Base-by-base conservation (phyloP, 257 asterid genomes). In the Solanum lignicaule region DNA sequence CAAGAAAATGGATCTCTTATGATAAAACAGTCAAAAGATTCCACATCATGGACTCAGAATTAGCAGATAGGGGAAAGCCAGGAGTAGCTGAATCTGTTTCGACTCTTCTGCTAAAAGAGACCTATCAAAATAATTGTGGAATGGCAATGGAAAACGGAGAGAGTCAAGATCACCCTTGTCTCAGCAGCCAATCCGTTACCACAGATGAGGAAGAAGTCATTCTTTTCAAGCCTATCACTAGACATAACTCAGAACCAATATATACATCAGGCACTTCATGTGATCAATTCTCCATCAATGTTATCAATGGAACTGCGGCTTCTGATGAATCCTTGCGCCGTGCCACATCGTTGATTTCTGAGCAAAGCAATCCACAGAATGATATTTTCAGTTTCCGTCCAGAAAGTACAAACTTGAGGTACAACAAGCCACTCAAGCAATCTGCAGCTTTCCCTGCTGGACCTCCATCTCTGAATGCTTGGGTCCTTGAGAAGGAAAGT, bases 381-480 rank as follows among this genome's bases (percentile, higher is more conserved):
- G 96, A 91, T 60, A 89, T 94, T 3, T 90, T 92, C 35, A 89
- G 88, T 41, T 89, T 88, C 52, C 52, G 48, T 15, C 46, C 92
- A 3, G 91, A 89, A 66, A 75, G 86, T 81, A 12, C 66, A 12
- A 86, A 84, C 48, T 16, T 72, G 46, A 88, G 87, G 39, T 86
- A 33, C 73, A 87, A 16, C 87, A 89, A 83, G 66, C 90, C 88
- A 62, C 87, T 84, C 35, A 91, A 88, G 82, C 93, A 92, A 36
- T 87, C 92, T 86, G 83, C 90, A 16, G 68, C 90, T 66, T 94
- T 89, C 87, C 91, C 92, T 55, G 89, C 92, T 4, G 96, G 98
- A 38, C 98, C 99, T 29, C 98, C 98, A 55, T 96, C 98, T 74
- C 96, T 96, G 75, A 95, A 90, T 87, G 93, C 92, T 8, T 96